These are phyloP conservation scores for Ciborinia camelliae DNA, from an alignment of 2,329 filamentous ascomycete genomes.

Conservation along the genomic window DNA sequence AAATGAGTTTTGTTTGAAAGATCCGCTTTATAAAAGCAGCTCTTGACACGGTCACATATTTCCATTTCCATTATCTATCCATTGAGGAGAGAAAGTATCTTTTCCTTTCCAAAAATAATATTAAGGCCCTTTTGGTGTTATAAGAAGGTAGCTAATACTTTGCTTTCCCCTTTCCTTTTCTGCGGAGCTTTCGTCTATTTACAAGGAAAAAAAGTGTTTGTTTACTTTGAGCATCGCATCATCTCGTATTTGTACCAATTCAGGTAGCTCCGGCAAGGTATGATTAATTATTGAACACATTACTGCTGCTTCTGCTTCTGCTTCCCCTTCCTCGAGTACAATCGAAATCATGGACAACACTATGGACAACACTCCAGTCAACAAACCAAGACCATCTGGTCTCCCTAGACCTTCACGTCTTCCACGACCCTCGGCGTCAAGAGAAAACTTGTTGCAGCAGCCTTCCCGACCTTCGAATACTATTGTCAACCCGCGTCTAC, in stretches of 20 bases:
- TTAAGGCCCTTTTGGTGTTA: not conserved
- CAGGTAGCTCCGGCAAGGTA: constrained; percentile 1
- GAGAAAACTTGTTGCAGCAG: constrained; percentile 44
- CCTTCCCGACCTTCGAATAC: constrained; percentile 24
- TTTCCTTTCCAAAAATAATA: not conserved
- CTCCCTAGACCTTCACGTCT: constrained; percentile 53
- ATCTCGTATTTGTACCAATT: not conserved
- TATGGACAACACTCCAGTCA: constrained; percentile 32
- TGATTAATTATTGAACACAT: constrained; percentile 22
- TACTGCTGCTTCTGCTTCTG: no score
- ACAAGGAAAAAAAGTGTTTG: constrained; percentile 2
- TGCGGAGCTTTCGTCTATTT: not conserved
- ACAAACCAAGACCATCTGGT: constrained; percentile 28
- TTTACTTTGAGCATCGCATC: not conserved
- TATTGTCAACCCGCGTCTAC: constrained; percentile 31
- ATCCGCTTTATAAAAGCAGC: constrained; percentile 11
- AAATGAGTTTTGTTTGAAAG: constrained; percentile 5
- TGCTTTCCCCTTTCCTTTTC: constrained; percentile 2
- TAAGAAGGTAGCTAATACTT: not conserved
- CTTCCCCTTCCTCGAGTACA: constrained; percentile 2
- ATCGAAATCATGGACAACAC: constrained; percentile 33
- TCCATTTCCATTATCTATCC: constrained; percentile 13
- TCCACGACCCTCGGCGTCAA: constrained; percentile 48
- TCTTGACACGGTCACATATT: constrained; percentile 15
- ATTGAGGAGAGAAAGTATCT: constrained; percentile 1